A percentile compares a stretch with the other conserved stretches of the same genome.
Evolutionary conservation across 2,329 filamentous ascomycete species (phyloP).

Genomic region (Keithomyces neogunnii): DNA sequence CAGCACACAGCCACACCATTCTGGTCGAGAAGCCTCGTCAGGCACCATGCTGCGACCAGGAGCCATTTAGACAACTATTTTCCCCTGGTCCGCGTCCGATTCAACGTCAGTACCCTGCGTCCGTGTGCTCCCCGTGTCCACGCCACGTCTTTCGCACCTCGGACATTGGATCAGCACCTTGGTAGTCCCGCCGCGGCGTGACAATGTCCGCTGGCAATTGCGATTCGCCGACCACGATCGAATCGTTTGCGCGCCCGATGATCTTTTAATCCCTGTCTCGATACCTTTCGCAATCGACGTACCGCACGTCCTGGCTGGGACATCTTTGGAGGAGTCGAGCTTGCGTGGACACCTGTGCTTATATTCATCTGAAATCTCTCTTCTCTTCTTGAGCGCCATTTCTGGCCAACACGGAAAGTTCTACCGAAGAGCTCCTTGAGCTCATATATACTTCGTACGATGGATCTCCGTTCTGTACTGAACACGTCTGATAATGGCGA

Average conservation of each 20-base stretch:
- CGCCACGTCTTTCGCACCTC: conserved; percentile 2
- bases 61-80: not conserved
- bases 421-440: not conserved
- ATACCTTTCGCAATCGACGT: not conserved
- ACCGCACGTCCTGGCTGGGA: not conserved
- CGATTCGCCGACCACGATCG: conserved; percentile 12
- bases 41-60: not conserved
- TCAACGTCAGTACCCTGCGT: not conserved
- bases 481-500: conserved; percentile 42
- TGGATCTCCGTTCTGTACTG: conserved; percentile 48
- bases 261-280: conserved; percentile 3
- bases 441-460: conserved; percentile 13
- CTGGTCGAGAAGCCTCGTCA: not conserved
- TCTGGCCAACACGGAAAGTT: not conserved
- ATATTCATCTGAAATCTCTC: not conserved
- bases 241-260: conserved; percentile 9
- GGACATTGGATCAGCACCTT: conserved; percentile 1
- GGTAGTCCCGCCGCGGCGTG: conserved; percentile 7
- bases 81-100: not conserved
- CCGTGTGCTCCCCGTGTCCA: conserved; percentile 3
- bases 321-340: not conserved
- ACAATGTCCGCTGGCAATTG: conserved; percentile 17
- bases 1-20: not conserved
- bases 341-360: not conserved
- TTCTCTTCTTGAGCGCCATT: not conserved